These are phyloP conservation scores for Blastobotrys terrestris DNA, from an alignment of 805 yeast genomes.

Conservation along the genomic window DNA sequence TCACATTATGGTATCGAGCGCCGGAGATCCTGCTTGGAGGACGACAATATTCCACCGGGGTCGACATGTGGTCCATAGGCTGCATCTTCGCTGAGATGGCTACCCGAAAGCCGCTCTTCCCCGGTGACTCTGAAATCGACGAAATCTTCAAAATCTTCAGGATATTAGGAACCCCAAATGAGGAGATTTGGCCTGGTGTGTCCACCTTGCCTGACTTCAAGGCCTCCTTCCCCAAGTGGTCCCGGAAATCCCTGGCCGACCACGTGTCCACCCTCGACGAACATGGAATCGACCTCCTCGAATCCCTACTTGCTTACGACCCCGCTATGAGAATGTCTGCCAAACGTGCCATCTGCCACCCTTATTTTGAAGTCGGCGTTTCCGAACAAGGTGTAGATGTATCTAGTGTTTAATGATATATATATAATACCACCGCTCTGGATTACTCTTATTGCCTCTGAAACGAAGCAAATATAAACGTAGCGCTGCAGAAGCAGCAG, in stretches of 20 bases:
- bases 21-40: constrained; percentile 96
- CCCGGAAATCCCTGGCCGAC: constrained; percentile 58
- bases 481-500: too few relatives aligned
- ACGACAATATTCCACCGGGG: constrained; percentile 94
- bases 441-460: too few relatives aligned
- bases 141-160: constrained; percentile 92
- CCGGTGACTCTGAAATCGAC: constrained; percentile 97
- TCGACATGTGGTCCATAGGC: constrained; percentile 98
- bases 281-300: constrained; percentile 78
- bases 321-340: constrained; percentile 94
- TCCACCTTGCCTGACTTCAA: constrained; percentile 86
- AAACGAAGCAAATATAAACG: too few relatives aligned
- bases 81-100: constrained; percentile 98
- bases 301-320: constrained; percentile 73
- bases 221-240: constrained; percentile 89
- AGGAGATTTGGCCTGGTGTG: constrained; percentile 92
- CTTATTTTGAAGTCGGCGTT: constrained; percentile 48
- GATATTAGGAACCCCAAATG: constrained; percentile 89
- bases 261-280: constrained; percentile 74
- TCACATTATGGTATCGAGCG: constrained; percentile 94
- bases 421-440: too few relatives aligned
- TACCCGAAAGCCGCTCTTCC: constrained; percentile 88
- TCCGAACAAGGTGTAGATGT: not conserved
- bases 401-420: not conserved
- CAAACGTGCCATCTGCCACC: constrained; percentile 83